Percentiles rank a stretch among this genome's conserved stretches.
Evolutionary conservation across 2,329 filamentous ascomycete genomes (phyloP).

Genomic region (Coniochaeta hoffmannii): DNA sequence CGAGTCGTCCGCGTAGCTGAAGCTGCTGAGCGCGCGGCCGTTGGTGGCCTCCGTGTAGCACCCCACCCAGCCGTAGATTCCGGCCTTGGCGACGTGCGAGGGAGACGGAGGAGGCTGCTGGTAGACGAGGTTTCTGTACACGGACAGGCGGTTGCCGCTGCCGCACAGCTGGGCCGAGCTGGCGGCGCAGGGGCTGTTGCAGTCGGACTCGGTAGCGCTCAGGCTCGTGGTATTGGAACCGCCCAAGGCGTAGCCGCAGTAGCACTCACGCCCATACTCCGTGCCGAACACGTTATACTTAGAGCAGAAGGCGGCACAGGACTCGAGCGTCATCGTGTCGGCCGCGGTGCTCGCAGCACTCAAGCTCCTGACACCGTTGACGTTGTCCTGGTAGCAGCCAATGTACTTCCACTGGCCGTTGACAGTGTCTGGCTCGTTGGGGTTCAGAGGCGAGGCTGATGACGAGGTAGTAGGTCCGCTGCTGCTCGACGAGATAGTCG

Average conservation of each 20-base stretch:
- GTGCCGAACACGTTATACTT: slow-evolving; percentile 18
- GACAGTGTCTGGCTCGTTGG: slow-evolving; percentile 5
- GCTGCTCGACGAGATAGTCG: slow-evolving; percentile 10
- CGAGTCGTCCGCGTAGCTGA: slow-evolving; percentile 12
- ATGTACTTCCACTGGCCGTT: slow-evolving; percentile 12
- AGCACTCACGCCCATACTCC: slow-evolving; percentile 16
- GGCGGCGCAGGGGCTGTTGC: slow-evolving; percentile 10
- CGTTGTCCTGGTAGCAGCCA: slow-evolving; percentile 17
- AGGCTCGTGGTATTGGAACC: slow-evolving; percentile 7
- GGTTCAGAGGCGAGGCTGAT: slow-evolving; percentile 7
- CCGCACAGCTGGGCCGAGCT: slow-evolving; percentile 3
- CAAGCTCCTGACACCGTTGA: slow-evolving; percentile 11
- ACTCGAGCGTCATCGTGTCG: slow-evolving; percentile 15
- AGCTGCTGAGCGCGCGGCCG: slow-evolving; percentile 12
- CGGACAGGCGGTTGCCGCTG: slow-evolving; percentile 12
- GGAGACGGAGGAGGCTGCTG: slow-evolving; percentile 8
- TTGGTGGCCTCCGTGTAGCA: slow-evolving; percentile 14
- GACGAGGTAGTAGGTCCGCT: slow-evolving; percentile 4
- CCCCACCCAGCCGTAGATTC: slow-evolving; percentile 14
- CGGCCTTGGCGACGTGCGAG: slow-evolving; percentile 9
- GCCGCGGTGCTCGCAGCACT: slow-evolving; percentile 7
- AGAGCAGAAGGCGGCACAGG: slow-evolving; percentile 17
- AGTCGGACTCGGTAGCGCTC: slow-evolving; percentile 12
- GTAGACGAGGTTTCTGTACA: slow-evolving; percentile 14
- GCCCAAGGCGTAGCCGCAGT: slow-evolving; percentile 13